Base-by-base conservation (phyloP, 768 basidiomycete genomes). In the Amanita jacksonii region DNA sequence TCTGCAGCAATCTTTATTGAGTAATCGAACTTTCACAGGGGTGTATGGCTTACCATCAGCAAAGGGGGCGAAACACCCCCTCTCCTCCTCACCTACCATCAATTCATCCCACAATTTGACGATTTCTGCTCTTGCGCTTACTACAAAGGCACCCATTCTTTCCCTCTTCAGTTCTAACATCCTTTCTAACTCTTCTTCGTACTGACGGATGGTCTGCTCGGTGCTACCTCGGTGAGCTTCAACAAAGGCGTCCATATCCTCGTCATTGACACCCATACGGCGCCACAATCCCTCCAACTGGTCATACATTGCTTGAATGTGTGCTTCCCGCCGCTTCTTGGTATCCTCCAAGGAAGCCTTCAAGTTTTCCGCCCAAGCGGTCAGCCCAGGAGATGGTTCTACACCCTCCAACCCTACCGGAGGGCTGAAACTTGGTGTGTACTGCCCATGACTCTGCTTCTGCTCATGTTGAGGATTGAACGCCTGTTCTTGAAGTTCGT, bases 301-400 rank as follows among this genome's bases (percentile, higher is more conserved):
- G 60, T 98, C 91, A 56, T 92, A 99, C 70, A 97, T 83, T 0
- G 81, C 74, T 59, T 99, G 94, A 23, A 99, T 97, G 51, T 82
- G 79, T 1, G 75, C 64, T 54, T 94, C 91, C 9, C 92, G 73
- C 23, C 73, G 65, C 28, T 73, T 71, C 62, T 91, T 91, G 40
- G 79, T 68, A 10, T 85, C 80, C 47, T 81, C 79, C 44, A 96
- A 72, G 40, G 78, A 70, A 4, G 64, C 47, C 40, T 70, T 72
- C 45, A 79, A 64, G 13, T 65, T 62, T 23, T 74, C 68, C 0
- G 85, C 81, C 79, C 90, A 91, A 6, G 67, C 54, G 22, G 93
- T 58, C n/a, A 96, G 71, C 10, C 73, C 78, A 13, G 69, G 73
- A 0, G 81, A 85, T 0, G 93, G 92, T 38, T 88, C 81, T 7